These are phyloP conservation scores for Auricularia cornea DNA, from an alignment of 768 basidiomycete species.

Conservation along the genomic window DNA sequence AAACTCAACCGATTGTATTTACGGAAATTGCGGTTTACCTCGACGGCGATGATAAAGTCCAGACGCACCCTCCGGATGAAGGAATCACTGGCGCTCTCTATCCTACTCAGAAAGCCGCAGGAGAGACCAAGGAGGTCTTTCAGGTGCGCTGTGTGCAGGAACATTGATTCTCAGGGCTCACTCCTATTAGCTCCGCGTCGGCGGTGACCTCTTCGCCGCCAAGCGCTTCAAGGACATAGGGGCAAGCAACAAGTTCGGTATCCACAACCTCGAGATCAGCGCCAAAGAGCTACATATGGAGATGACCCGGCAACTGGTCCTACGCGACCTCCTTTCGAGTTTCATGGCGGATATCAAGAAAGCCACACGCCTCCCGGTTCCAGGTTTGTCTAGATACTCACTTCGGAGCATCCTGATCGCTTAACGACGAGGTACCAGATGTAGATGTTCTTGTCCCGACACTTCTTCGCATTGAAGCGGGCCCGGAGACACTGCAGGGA, in stretches of 20 bases:
- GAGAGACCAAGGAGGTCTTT: background rate
- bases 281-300: background rate
- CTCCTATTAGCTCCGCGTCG: background rate
- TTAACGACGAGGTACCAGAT: background rate
- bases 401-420: background rate
- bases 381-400: background rate
- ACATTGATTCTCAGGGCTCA: background rate
- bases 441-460: background rate
- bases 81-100: background rate
- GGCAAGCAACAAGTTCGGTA: background rate
- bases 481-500: background rate
- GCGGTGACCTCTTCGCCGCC: background rate
- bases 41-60: background rate
- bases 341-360: background rate
- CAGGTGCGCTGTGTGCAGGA: background rate
- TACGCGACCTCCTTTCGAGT: background rate
- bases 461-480: background rate
- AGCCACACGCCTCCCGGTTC: background rate
- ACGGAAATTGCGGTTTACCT: no score
- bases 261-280: background rate
- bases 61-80: background rate
- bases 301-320: constrained; percentile 16
- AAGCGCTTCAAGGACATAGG: background rate
- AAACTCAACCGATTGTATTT: no score
- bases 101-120: background rate